These are phyloP conservation scores for Leccinum subspadiceum DNA, from an alignment of 1,284 basidiomycete genomes.

Conservation along the genomic window DNA sequence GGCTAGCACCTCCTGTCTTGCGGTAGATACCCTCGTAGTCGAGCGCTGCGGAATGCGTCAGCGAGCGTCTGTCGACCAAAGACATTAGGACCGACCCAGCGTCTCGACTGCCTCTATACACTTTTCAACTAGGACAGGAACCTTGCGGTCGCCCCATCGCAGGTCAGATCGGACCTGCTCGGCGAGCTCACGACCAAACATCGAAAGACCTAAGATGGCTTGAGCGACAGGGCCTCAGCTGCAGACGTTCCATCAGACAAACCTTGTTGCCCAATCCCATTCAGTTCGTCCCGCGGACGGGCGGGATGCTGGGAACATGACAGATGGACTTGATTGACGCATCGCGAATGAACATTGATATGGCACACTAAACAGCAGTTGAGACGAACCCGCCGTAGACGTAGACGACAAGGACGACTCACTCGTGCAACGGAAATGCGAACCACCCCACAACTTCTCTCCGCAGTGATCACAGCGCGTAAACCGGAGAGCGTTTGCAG, in stretches of 20 bases:
- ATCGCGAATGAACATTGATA: constrained; percentile 73
- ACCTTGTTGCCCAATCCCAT: constrained; percentile 23
- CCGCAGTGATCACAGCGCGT: constrained; percentile 93
- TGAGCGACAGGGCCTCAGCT: constrained; percentile 7
- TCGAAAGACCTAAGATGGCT: constrained; percentile 64
- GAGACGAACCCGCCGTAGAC: constrained; percentile 7
- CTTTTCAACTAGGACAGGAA: constrained; percentile 92
- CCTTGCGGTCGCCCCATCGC: constrained; percentile 54
- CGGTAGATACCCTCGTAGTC: constrained; percentile 97
- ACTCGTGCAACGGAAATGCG: constrained; percentile 88
- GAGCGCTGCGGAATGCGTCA: constrained; percentile 51
- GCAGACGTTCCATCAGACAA: constrained; percentile 12
- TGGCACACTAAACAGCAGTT: constrained; percentile 51
- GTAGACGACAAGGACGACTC: constrained; percentile 10
- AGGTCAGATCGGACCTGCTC: constrained; percentile 83
- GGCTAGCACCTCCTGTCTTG: constrained; percentile 91
- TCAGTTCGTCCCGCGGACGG: constrained; percentile 36
- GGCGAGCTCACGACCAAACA: constrained; percentile 86
- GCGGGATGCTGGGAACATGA: constrained; percentile 53
- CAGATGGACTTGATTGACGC: constrained; percentile 57
- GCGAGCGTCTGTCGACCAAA: background rate
- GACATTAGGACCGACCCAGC: constrained; percentile 54
- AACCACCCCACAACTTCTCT: constrained; percentile 98
- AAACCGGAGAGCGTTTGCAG: constrained; percentile 84
- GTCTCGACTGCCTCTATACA: constrained; percentile 92